A percentile compares a stretch with the other conserved stretches of the same genome.
Evolutionary conservation across 345 rosid genomes (phyloP).

Genomic region (Heritiera fomes): DNA sequence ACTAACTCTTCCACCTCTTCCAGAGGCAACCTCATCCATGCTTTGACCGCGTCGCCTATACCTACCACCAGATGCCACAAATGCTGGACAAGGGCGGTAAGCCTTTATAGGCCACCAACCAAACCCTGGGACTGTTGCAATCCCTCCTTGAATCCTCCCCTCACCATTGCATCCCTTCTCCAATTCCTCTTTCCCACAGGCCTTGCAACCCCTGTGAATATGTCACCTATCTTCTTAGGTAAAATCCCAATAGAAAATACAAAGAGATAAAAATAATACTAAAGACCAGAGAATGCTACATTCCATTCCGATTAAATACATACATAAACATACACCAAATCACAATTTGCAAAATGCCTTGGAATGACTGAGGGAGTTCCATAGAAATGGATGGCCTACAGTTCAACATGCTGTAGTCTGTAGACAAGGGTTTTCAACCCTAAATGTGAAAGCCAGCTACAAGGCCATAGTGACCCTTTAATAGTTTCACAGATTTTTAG

Average conservation of each 20-base stretch:
- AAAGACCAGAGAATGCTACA: neutral
- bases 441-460: neutral
- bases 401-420: constrained; percentile 5
- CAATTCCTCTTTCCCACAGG: constrained; percentile 73
- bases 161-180: constrained; percentile 94
- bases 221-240: constrained; percentile 2
- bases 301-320: neutral
- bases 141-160: constrained; percentile 97
- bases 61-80: constrained; percentile 81
- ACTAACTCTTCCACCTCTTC: constrained; percentile 50
- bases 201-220: constrained; percentile 70
- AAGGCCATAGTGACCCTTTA: constrained; percentile 4
- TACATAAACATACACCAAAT: neutral
- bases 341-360: neutral
- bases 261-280: neutral
- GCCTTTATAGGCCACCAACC: constrained; percentile 99
- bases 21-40: constrained; percentile 90
- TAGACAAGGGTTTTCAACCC: neutral
- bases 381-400: neutral
- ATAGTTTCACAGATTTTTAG: neutral
- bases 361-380: neutral
- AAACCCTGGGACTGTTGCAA: constrained; percentile 88
- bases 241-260: neutral
- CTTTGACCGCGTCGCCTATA: constrained; percentile 78
- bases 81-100: constrained; percentile 89